These are phyloP conservation scores for Spencermartinsiella ligniputridi DNA, from an alignment of 1,139 yeast species.

Conservation along the genomic window DNA sequence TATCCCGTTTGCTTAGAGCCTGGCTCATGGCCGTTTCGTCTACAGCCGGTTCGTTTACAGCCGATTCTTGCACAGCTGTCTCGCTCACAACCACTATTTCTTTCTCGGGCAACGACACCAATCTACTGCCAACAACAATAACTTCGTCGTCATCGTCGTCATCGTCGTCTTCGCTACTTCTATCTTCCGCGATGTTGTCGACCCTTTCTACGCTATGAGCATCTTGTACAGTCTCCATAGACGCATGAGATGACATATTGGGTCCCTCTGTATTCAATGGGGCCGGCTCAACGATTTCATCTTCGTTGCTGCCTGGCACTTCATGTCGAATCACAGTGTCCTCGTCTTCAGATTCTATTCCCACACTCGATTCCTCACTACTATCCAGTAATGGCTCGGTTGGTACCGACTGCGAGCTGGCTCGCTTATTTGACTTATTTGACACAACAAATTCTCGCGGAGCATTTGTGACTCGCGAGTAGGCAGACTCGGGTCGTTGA, in stretches of 20 bases:
- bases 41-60: not conserved
- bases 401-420: conserved; percentile 4
- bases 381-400: conserved; percentile 4
- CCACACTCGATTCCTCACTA: not conserved
- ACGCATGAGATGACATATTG: not conserved
- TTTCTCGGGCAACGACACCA: not conserved
- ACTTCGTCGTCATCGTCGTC: not conserved
- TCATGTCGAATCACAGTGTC: not conserved
- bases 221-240: not conserved
- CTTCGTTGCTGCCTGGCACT: not conserved
- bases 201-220: not conserved
- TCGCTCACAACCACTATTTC: not conserved
- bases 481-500: not conserved
- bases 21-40: not conserved
- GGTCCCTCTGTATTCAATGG: not conserved
- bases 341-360: not conserved
- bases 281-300: not conserved
- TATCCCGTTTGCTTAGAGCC: not conserved
- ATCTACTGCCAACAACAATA: not conserved
- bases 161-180: not conserved
- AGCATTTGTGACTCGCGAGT: not conserved
- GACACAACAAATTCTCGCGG: not conserved
- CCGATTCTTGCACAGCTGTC: not conserved
- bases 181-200: not conserved
- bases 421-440: not conserved